Base-by-base conservation (phyloP, 345 rosid genomes). In the Gossypium sturtianum region DNA sequence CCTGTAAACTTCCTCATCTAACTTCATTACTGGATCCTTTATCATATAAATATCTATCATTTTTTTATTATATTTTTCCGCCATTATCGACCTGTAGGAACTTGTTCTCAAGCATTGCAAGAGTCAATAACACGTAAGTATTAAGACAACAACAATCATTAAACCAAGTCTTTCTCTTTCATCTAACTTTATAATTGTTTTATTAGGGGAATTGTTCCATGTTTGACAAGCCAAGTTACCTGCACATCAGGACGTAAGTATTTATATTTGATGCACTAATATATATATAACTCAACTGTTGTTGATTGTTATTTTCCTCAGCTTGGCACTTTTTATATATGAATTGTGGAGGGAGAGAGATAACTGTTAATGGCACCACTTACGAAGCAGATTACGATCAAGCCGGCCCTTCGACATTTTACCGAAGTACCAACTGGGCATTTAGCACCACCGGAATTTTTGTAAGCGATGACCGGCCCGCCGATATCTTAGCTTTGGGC, bases 381-480 rank as follows among this genome's bases (percentile, higher is more conserved):
- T 84, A 82, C 16, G 82, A 80, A 27, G 87, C 80, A 64, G 84
- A 83, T 72, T 17, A 13, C 41, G 22, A 53, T 10, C 73, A 34
- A 43, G 82, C 84, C 17, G 86, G 85, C 58, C 66, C 85, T 38
- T 79, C 85, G 73, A 66, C 49, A 53, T 84, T 74, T 17, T 2
- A 61, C 9, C 9, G n/a, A 9, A 45, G 74, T 45, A 54, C 34
- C 89, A 87, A 77, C 22, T 87, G 91, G 91, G 89, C 80, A 69
- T 62, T 82, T 20, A 82, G 92, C 70, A 86, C 80, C 78, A 85
- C 85, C 2, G 89, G 91, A 1, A 56, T 79, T 82, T 88, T 83
- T 82, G 54, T 75, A 81, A 87, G 79, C 19, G 81, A 83, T 44
- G 64, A 83, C 70, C 75, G 64, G n/a, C 58, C 34, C 34, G 62